Evolutionary conservation across 345 rosid species (phyloP).

Genomic region (Rhizophora mangle): DNA sequence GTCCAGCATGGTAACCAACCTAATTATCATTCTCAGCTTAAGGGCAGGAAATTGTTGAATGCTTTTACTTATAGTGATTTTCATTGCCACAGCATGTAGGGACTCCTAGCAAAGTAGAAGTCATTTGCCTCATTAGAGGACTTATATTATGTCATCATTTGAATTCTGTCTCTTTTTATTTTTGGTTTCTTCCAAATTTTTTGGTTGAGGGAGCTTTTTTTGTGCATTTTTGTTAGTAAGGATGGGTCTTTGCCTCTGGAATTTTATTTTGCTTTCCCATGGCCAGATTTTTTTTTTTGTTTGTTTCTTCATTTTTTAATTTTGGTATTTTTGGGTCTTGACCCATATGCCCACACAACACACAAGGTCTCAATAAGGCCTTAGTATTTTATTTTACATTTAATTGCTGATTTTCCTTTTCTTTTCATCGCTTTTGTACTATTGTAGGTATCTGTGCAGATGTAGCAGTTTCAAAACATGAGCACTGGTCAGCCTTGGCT

Average conservation of each 20-base stretch:
- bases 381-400: not conserved
- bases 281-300: not conserved
- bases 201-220: no score
- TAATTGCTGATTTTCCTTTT: slow-evolving; percentile 18
- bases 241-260: not conserved
- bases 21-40: not conserved
- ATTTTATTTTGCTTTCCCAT: not conserved
- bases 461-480: slow-evolving; percentile 75
- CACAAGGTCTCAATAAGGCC: not conserved
- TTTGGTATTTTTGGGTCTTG: not conserved
- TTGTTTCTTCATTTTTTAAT: not conserved
- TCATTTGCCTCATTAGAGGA: no score
- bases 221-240: not conserved
- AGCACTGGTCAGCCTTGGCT: slow-evolving; percentile 90
- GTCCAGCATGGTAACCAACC: slow-evolving; percentile 66
- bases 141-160: no score
- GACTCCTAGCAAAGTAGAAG: not conserved
- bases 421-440: slow-evolving; percentile 12
- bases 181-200: no score
- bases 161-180: no score
- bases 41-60: slow-evolving; percentile 10
- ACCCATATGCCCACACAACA: no score
- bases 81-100: not conserved
- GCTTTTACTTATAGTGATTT: not conserved
- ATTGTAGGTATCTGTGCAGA: slow-evolving; percentile 77